Base-by-base conservation (phyloP, 2,329 filamentous ascomycete genomes). In the Verticillium dahliae region DNA sequence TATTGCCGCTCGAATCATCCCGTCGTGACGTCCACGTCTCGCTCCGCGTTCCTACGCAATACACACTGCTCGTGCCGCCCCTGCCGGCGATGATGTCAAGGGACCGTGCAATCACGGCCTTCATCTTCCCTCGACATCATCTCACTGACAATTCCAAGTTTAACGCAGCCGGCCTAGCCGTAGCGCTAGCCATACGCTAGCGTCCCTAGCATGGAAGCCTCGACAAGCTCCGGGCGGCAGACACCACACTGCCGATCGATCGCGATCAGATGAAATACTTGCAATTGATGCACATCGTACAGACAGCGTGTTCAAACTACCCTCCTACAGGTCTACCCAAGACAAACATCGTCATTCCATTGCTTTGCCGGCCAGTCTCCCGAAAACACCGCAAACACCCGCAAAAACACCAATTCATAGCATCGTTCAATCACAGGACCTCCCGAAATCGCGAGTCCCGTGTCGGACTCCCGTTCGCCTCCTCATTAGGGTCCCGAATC, bases 401-500 rank as follows among this genome's bases (percentile, higher is more conserved):
- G 10, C 31, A 9, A 41, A 22, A 13, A 9, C 35, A 22, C 13
- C 15, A 37, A 18, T 7, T 15, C 54, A 22, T 52, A 18, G 9
- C n/a, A 37, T 18, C 34, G 38, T 18, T 57, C 35, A 38, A 11
- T 45, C 64, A 65, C 61, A 87, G 78, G 64, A 83, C 81, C 73
- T 89, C 86, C 57, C 76, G 76, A 66, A 89, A 89, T 66, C 78
- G 82, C 45, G 85, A 85, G 64, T 84, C 83, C 60, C 85, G 75
- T 4, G 74, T 79, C 0, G 84, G 83, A 69, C 83, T 87, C 59
- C 76, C 77, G 56, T 78, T 78, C 57, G 76, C 74, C n/a, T 72
- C 70, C 22, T 65, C 65, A 0, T 67, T 69, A 15, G 70, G 66
- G 13, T 76, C 75, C 38, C 66, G 68, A 7, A 80, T 71, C 1